phyloP scores from a whole-genome alignment of 345 rosid species.

The Diplotaxis tenuifolia region DNA sequence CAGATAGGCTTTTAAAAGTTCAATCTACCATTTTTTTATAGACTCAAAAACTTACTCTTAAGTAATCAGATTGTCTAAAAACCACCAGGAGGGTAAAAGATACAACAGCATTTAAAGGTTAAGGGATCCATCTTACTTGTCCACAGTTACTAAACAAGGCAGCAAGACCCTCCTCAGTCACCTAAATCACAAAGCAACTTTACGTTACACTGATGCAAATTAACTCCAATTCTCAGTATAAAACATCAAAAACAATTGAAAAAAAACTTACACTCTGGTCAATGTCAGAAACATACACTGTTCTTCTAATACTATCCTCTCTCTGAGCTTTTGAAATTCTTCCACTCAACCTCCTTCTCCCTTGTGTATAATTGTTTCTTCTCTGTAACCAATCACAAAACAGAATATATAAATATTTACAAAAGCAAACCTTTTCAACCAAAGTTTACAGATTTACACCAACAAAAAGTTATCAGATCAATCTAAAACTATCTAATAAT shows the following conservation, averaged over 20 bases:
- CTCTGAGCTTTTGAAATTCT: constrained; percentile 47
- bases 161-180: constrained; percentile 89
- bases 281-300: constrained; percentile 44
- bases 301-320: constrained; percentile 57
- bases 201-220: neutral
- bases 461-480: neutral
- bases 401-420: neutral
- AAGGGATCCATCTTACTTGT: constrained; percentile 51
- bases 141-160: constrained; percentile 72
- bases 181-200: constrained; percentile 42
- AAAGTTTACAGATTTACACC: constrained; percentile 3
- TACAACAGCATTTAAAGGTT: neutral
- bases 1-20: neutral
- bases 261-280: constrained; percentile 41
- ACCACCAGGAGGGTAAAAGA: neutral
- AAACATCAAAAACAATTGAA: neutral
- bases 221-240: neutral
- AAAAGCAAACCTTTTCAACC: neutral
- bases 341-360: constrained; percentile 61
- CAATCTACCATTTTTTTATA: neutral
- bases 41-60: neutral
- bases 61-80: neutral
- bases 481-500: neutral
- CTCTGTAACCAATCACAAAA: constrained; percentile 45
- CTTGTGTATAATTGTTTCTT: constrained; percentile 57